phyloP scores from a whole-genome alignment of 139 green algal genomes.

The Micromonas pusilla region DNA sequence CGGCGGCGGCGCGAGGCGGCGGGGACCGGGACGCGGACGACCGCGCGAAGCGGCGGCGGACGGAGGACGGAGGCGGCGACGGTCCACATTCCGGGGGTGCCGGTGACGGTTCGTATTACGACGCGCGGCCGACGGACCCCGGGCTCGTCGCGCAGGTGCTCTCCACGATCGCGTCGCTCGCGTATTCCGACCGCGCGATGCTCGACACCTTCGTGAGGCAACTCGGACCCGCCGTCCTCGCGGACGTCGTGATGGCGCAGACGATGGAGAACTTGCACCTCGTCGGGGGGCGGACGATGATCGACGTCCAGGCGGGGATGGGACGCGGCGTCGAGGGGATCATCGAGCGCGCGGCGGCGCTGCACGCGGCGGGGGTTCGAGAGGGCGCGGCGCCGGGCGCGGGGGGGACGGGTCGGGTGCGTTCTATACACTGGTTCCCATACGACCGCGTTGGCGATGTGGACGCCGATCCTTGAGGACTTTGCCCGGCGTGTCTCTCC shows the following conservation, averaged over 20 bases:
- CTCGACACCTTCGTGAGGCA: slow-evolving; percentile 6
- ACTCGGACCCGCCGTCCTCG: neutral
- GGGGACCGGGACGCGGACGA: too few species aligned
- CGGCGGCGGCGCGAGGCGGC: neutral
- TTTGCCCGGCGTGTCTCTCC: too few species aligned
- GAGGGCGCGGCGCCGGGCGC: neutral
- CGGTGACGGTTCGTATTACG: too few species aligned
- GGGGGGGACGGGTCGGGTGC: neutral
- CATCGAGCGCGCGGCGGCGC: neutral
- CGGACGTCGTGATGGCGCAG: neutral
- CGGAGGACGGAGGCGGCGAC: too few species aligned
- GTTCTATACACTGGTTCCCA: neutral
- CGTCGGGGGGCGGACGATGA: neutral
- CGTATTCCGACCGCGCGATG: neutral
- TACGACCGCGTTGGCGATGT: too few species aligned
- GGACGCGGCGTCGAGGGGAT: neutral
- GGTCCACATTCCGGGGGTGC: too few species aligned
- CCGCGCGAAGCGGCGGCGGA: neutral
- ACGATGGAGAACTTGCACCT: neutral
- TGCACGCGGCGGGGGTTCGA: neutral
- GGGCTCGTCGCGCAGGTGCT: neutral
- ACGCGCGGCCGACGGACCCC: slow-evolving; percentile 2
- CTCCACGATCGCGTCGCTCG: neutral
- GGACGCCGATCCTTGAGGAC: too few species aligned
- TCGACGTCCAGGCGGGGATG: neutral